Base-by-base conservation (phyloP, 2,329 filamentous ascomycete species). In the Ascochyta fabae region DNA sequence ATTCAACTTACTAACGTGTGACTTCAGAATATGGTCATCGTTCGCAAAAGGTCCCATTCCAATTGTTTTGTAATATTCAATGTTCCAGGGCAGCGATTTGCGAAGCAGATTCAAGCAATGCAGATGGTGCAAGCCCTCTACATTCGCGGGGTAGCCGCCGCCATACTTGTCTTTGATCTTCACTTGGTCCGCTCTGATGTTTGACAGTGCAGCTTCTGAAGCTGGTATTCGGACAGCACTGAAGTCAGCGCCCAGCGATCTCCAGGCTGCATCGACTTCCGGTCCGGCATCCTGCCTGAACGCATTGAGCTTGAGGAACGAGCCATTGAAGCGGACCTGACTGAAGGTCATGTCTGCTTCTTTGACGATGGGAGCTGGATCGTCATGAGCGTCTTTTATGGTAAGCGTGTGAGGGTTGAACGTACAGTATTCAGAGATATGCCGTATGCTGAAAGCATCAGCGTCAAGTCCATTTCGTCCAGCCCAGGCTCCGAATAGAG, bases 101-200 rank as follows among this genome's bases (percentile, higher is more conserved):
- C 85, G 82, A 8, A 88, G 67, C 5, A 88, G 76, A 43, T 88
- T 87, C 83, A 88, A 64, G 54, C 86, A 88, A 62, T 87, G 83
- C 3, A 85, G 68, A 51, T 85, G 83, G 59, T 84, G 81, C 68
- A 84, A 71, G 3, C 82, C 83, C 63, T 85, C 82, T 1, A 85
- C 79, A 42, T 85, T 83, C 15, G 83, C 83, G 4, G 83, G 75
- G 67, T 80, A 87, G 0, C 85, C 85, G 13, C 84, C 84, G 0
- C 86, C 86, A 61, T 87, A 82, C 56, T 83, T 80, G 6, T 79
- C 74, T 8, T 76, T 78, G 26, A 86, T 79, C 61, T 85, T 83
- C 8, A 87, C 85, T 58, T 87, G 84, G n/a, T 83, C 79, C 6
- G 68, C 58, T 1, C 78, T 76, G 19, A 88, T 73, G 0, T 84